Evolutionary conservation across 192 early-diverging fungal species (phyloP).

Genomic region (Backusella australiensis): DNA sequence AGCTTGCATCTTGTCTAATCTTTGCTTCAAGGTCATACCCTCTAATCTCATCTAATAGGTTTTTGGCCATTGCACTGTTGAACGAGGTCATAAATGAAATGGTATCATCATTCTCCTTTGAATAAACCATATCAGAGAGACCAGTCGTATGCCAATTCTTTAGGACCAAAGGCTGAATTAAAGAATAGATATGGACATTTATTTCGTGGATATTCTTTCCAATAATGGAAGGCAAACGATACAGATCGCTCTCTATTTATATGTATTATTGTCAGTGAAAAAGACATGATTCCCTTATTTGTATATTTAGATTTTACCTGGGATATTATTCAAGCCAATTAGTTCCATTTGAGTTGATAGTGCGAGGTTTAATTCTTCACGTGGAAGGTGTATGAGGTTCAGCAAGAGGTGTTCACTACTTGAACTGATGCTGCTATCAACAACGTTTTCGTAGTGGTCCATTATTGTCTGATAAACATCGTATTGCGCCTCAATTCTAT

Average conservation of each 20-base stretch:
- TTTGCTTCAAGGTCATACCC: background rate
- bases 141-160: background rate
- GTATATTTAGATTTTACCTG: slow-evolving; percentile 4
- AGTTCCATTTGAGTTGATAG: background rate
- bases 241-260: background rate
- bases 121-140: background rate
- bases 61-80: background rate
- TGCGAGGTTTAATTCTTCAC: background rate
- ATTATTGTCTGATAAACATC: background rate
- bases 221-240: background rate
- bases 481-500: background rate
- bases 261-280: background rate
- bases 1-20: background rate
- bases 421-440: background rate
- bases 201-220: slow-evolving; percentile 7
- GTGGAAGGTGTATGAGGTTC: background rate
- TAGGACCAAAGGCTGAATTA: background rate
- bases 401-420: background rate
- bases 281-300: background rate
- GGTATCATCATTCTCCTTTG: background rate
- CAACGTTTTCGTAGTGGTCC: background rate
- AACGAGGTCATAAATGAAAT: slow-evolving; percentile 6
- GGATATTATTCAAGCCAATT: background rate
- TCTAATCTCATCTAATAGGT: background rate
- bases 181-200: background rate